Base-by-base conservation (phyloP, 2,329 filamentous ascomycete genomes). In the Helicocarpus griseus region DNA sequence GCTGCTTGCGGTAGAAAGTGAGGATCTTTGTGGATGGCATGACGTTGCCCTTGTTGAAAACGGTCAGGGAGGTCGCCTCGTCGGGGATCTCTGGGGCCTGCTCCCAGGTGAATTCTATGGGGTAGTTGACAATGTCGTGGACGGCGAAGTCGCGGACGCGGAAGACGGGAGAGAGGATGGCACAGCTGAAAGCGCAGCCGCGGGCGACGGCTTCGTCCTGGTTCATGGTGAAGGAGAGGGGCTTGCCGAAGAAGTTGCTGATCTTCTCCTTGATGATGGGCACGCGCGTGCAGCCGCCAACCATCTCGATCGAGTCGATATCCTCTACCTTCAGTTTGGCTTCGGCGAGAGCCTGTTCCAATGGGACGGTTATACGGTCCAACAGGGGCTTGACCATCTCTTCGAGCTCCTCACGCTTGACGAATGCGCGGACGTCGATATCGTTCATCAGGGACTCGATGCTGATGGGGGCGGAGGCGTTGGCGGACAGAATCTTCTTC, bases 381-480 rank as follows among this genome's bases (percentile, higher is more conserved):
- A 98, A 78, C 49, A 97, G 78, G 41, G 90, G 89, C 75, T 88
- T 82, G 57, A 96, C 82, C 69, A 98, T 83, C 57, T 85, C 83
- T 77, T 98, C 93, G 53, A 98, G 83, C 68, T 97, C 91, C 66
- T 95, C 87, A 57, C 93, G 86, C 69, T 91, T 96, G 65, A 98
- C 79, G 79, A 95, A 86, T 54, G 86, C 77, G 50, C 81, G 82
- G 35, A 95, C 93, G 69, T 98, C 93, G 56, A 95, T 77, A 69
- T 98, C 93, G 72, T 97, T 94, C 90, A 98, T 97, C 61, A 98
- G 78, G 33, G 90, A 96, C 77, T 98, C 93, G 64, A 98, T 94
- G 78, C 90, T 97, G 70, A 98, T 73, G 47, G 91, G 89, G 17
- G 91, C 89, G 66, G 86, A 81, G 61, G 90, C 86, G 76, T 97